phyloP scores from a whole-genome alignment of 2,329 filamentous ascomycete genomes.

The Cytospora mali region DNA sequence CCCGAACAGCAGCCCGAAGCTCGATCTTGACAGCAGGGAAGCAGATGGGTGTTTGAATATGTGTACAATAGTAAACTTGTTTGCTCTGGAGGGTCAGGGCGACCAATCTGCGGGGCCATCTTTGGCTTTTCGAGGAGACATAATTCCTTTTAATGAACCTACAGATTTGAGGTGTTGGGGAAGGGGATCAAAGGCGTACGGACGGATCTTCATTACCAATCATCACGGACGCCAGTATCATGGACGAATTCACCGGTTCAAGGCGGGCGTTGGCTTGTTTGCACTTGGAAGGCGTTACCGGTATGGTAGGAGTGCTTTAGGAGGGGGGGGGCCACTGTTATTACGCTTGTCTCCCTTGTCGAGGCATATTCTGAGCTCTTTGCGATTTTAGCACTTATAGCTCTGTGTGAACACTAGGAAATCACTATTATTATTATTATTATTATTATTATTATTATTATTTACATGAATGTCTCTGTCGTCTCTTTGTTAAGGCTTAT shows the following conservation, averaged over 20 bases:
- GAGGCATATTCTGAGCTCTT: not conserved
- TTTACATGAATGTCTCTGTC: too few species aligned
- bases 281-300: not conserved
- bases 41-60: not conserved
- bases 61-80: not conserved
- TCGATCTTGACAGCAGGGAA: not conserved
- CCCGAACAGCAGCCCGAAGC: not conserved
- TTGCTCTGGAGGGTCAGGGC: not conserved
- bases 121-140: not conserved
- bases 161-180: not conserved
- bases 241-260: not conserved
- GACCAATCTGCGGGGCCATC: too few species aligned
- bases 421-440: too few species aligned
- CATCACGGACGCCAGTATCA: not conserved
- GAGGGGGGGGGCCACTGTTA: too few species aligned
- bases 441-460: too few species aligned
- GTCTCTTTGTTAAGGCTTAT: too few species aligned
- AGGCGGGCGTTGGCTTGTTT: not conserved
- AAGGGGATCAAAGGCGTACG: not conserved
- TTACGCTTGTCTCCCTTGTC: not conserved
- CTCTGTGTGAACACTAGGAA: too few species aligned
- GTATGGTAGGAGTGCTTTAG: not conserved
- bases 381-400: not conserved
- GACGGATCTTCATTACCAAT: not conserved
- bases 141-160: not conserved